These are phyloP conservation scores for Fusarium camptoceras DNA, from an alignment of 2,329 filamentous ascomycete genomes.

Conservation along the genomic window DNA sequence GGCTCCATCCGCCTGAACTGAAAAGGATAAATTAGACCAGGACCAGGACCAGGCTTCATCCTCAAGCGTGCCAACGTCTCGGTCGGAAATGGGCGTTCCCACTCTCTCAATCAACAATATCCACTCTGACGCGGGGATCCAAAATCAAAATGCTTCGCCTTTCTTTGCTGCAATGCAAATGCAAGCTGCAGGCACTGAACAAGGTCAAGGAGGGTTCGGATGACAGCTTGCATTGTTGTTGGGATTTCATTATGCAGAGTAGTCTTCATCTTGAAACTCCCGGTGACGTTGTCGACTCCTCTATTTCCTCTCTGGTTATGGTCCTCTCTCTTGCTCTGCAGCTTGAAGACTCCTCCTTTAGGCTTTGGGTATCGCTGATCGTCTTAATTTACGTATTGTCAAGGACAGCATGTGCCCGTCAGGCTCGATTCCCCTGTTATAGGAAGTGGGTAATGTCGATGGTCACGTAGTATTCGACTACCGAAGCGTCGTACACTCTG, in stretches of 20 bases:
- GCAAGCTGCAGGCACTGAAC: slow-evolving; percentile 20
- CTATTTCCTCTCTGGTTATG: not conserved
- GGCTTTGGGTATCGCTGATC: slow-evolving; percentile 3
- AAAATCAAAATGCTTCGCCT: slow-evolving; percentile 12
- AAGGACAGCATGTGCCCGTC: not conserved
- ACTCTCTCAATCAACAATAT: slow-evolving; percentile 32
- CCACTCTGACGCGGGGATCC: slow-evolving; percentile 38
- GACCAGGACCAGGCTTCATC: slow-evolving; percentile 34
- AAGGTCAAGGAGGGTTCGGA: slow-evolving; percentile 8
- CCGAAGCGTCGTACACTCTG: not conserved
- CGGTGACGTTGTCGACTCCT: not conserved
- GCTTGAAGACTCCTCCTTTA: not conserved
- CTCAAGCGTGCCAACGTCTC: slow-evolving; percentile 33
- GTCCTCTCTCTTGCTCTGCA: not conserved
- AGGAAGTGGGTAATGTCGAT: not conserved
- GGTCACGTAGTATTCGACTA: slow-evolving; percentile 15
- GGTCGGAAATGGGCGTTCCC: slow-evolving; percentile 31
- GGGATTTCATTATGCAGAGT: not conserved
- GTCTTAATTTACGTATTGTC: not conserved
- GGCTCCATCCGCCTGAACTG: not conserved
- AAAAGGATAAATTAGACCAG: not conserved
- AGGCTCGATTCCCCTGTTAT: slow-evolving; percentile 8
- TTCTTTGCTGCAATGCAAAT: not conserved
- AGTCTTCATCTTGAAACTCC: not conserved
- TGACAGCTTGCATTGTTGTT: slow-evolving; percentile 3